Evolutionary conservation across 2,329 filamentous ascomycete genomes (phyloP).

Genomic region (Alternaria viburni): DNA sequence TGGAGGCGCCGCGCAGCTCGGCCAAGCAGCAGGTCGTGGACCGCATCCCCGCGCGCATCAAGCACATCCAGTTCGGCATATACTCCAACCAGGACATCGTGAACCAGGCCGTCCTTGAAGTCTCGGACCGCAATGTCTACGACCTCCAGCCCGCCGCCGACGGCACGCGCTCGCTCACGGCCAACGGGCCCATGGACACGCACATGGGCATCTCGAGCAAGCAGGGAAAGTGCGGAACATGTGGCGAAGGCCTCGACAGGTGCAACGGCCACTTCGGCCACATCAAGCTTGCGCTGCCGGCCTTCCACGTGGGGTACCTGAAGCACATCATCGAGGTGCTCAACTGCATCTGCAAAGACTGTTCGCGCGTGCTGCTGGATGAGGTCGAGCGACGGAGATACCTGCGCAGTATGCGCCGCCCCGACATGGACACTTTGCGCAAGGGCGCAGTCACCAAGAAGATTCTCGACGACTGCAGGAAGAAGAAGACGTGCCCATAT

Average conservation of each 20-base stretch:
- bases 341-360: slow-evolving; percentile 95
- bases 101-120: slow-evolving; percentile 91
- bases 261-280: slow-evolving; percentile 97
- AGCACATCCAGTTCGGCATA: slow-evolving; percentile 91
- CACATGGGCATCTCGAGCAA: slow-evolving; percentile 92
- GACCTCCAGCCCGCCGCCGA: slow-evolving; percentile 72
- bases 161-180: slow-evolving; percentile 71
- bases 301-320: slow-evolving; percentile 95
- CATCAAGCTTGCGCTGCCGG: slow-evolving; percentile 86
- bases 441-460: slow-evolving; percentile 84
- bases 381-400: slow-evolving; percentile 79
- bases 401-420: slow-evolving; percentile 79
- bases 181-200: slow-evolving; percentile 85
- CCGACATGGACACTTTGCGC: slow-evolving; percentile 84
- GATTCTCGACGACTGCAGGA: slow-evolving; percentile 88
- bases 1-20: slow-evolving; percentile 33
- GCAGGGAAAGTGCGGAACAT: slow-evolving; percentile 78
- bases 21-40: slow-evolving; percentile 90
- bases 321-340: slow-evolving; percentile 91
- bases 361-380: slow-evolving; percentile 80
- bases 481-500: slow-evolving; percentile 80
- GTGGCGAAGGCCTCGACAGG: slow-evolving; percentile 77
- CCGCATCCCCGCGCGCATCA: slow-evolving; percentile 87
- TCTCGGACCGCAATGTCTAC: slow-evolving; percentile 93
- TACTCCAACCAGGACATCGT: slow-evolving; percentile 93